Conservation (phyloP, 441 rosid species). For the Eruca vesicaria region DNA sequence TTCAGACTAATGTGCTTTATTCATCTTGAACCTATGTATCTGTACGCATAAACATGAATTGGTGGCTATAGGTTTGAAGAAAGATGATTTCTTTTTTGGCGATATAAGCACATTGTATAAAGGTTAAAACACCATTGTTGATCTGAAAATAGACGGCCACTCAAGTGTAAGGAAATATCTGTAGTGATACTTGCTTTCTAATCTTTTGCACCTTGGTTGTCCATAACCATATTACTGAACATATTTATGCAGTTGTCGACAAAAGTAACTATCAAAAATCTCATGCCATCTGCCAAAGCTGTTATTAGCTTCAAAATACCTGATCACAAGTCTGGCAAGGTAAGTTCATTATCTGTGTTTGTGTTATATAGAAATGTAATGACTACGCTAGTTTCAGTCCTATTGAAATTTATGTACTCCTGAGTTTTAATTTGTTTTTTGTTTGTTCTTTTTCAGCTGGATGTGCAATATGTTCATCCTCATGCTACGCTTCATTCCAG, state of each 20-base stretch:
- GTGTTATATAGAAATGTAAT: background rate
- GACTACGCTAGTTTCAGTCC: background rate
- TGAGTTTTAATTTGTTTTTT: background rate
- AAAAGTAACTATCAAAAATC: conserved; percentile 59
- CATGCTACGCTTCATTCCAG: conserved; percentile 66
- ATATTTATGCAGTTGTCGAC: conserved; percentile 53
- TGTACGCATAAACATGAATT: no score
- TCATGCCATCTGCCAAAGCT: conserved; percentile 58
- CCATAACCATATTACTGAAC: background rate
- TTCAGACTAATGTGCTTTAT: background rate
- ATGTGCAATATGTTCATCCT: conserved; percentile 68
- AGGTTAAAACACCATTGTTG: conserved; percentile 61
- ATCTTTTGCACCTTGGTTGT: background rate
- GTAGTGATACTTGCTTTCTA: background rate
- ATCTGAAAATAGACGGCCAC: conserved; percentile 68
- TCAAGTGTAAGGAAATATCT: conserved; percentile 55
- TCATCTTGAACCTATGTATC: no score
- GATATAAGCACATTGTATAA: conserved; percentile 65
- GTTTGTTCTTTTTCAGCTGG: conserved; percentile 50
- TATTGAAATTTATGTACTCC: background rate
- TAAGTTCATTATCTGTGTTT: conserved; percentile 9
- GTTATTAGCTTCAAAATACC: conserved; percentile 69
- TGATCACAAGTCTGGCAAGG: conserved; percentile 92
- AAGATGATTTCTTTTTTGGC: conserved; percentile 61
- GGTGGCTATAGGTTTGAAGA: conserved; percentile 70